phyloP scores from a whole-genome alignment of 2,329 filamentous ascomycete genomes.

The Colletotrichum sp. region DNA sequence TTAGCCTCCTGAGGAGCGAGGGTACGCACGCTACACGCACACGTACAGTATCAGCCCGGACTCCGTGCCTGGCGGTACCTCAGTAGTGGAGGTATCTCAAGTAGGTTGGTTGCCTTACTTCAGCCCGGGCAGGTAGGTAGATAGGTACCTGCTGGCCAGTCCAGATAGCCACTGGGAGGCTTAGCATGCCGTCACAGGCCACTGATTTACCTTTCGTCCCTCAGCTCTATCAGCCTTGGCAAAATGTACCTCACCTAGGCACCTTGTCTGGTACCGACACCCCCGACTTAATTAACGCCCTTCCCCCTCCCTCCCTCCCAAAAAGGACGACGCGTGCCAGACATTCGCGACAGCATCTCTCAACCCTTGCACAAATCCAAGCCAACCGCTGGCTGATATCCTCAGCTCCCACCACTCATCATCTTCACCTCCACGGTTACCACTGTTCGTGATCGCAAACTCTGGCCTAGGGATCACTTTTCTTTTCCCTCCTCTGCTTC shows the following conservation, averaged over 20 bases:
- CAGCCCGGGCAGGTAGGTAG: background rate
- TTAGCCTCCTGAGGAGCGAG: background rate
- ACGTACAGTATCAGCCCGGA: background rate
- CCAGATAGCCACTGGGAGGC: background rate
- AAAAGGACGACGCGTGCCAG: constrained; percentile 18
- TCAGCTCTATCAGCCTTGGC: background rate
- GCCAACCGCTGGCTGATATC: background rate
- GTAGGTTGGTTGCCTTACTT: background rate
- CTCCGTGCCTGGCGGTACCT: background rate
- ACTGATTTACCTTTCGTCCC: background rate
- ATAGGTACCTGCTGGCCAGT: background rate
- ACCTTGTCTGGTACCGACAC: background rate
- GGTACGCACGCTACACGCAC: background rate
- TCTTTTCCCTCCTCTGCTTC: background rate
- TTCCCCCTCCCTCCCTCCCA: background rate
- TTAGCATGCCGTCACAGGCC: background rate
- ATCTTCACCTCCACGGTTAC: background rate
- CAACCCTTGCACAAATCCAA: constrained; percentile 13
- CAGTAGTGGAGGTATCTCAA: background rate
- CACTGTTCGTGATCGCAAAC: background rate
- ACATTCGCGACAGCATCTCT: constrained; percentile 12
- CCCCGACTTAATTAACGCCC: constrained; percentile 12
- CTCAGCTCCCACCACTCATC: constrained; percentile 3
- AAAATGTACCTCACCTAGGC: background rate
- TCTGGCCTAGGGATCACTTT: background rate